Evolutionary conservation across 306 rosid genomes (phyloP).

Genomic region (Canavalia ensiformis): DNA sequence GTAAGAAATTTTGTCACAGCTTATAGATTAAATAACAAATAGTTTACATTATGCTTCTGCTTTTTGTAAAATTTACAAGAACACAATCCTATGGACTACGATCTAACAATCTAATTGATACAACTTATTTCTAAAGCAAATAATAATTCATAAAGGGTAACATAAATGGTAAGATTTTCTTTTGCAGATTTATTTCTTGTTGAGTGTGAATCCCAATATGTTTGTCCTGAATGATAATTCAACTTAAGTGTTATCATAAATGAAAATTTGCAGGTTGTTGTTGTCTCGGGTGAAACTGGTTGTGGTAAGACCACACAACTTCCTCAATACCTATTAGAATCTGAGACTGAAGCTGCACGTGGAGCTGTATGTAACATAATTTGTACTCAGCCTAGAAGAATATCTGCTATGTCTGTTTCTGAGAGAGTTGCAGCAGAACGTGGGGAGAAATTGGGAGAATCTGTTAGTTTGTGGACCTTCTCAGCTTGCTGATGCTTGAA

Average conservation of each 20-base stretch:
- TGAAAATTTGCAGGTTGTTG: constrained; percentile 70
- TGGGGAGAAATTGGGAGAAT: constrained; percentile 96
- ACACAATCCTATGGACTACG: neutral
- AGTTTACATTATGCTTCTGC: neutral
- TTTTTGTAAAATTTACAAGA: constrained; percentile 26
- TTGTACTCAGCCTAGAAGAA: constrained; percentile 98
- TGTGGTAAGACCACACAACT: constrained; percentile 99
- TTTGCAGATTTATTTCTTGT: constrained; percentile 36
- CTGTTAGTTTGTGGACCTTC: constrained; percentile 71
- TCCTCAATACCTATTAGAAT: constrained; percentile 95
- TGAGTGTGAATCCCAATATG: constrained; percentile 35
- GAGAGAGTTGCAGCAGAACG: constrained; percentile 98
- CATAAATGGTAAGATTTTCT: constrained; percentile 36
- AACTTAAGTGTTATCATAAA: constrained; percentile 36
- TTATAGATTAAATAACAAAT: constrained; percentile 2
- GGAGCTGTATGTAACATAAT: constrained; percentile 90
- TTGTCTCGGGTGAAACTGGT: constrained; percentile 97
- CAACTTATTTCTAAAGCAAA: constrained; percentile 23
- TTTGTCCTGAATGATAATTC: constrained; percentile 46
- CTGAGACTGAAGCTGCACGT: constrained; percentile 78
- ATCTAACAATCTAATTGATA: constrained; percentile 21
- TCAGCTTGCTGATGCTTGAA: constrained; percentile 42
- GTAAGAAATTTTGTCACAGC: constrained; percentile 8
- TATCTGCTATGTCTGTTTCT: constrained; percentile 98
- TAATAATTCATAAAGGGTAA: constrained; percentile 34